These are phyloP conservation scores for Agapanthus africanus DNA, from an alignment of 106 monocot species.

Conservation along the genomic window DNA sequence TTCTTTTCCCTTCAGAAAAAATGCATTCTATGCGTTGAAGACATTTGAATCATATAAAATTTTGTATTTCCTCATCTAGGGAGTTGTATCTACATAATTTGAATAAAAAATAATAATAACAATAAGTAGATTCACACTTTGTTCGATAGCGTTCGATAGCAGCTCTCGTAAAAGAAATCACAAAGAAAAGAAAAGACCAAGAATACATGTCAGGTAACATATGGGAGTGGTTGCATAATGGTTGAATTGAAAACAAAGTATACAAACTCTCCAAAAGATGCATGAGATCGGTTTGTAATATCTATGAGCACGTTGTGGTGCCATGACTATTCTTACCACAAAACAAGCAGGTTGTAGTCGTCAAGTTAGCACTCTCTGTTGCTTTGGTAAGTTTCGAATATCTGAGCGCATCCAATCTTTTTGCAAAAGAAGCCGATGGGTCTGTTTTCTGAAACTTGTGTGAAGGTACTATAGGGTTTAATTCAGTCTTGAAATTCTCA, in stretches of 20 bases:
- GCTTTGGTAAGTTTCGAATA: conserved; percentile 7
- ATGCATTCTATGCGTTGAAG: background rate
- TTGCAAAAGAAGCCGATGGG: conserved; percentile 46
- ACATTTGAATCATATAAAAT: background rate
- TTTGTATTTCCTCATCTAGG: background rate
- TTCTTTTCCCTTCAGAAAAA: too few relatives aligned
- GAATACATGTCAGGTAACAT: background rate
- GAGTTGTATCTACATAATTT: too few relatives aligned
- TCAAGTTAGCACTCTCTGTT: background rate
- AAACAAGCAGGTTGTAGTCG: conserved; percentile 21
- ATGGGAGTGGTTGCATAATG: background rate
- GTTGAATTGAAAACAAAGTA: conserved; percentile 22
- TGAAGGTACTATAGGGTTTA: conserved; percentile 31
- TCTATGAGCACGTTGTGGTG: background rate
- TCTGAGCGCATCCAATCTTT: conserved; percentile 45
- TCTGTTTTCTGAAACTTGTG: conserved; percentile 24
- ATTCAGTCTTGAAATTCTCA: conserved; percentile 21
- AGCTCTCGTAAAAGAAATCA: too few relatives aligned
- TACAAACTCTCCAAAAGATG: conserved; percentile 9
- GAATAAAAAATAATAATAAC: too few relatives aligned
- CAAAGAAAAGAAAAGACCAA: too few relatives aligned
- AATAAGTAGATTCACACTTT: too few relatives aligned
- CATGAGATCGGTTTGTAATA: too few relatives aligned
- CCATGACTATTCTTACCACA: background rate
- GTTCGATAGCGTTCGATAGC: too few relatives aligned